Conservation (phyloP, 2,329 filamentous ascomycete genomes). For the Fusarium sublunatum region DNA sequence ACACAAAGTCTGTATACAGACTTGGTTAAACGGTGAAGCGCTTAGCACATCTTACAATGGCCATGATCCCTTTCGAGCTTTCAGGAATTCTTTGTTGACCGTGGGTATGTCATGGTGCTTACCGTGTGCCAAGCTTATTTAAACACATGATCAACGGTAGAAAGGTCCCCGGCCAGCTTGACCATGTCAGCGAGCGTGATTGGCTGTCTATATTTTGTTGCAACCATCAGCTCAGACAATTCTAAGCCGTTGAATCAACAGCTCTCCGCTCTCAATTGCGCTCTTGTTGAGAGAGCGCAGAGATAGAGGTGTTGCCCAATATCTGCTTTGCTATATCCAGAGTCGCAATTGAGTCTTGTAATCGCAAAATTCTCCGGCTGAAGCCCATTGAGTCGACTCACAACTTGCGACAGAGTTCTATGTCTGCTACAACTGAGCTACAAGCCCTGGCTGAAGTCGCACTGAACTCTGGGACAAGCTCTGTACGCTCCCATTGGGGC, state of each 20-base stretch:
- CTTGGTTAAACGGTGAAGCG: background rate
- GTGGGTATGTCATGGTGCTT: slow-evolving; percentile 11
- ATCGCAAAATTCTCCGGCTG: slow-evolving; percentile 6
- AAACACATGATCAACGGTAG: slow-evolving; percentile 36
- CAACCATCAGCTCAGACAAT: slow-evolving; percentile 38
- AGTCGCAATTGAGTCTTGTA: slow-evolving; percentile 26
- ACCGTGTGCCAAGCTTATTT: slow-evolving; percentile 33
- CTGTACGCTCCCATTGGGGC: slow-evolving; percentile 34
- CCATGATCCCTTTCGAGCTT: background rate
- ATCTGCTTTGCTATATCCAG: background rate
- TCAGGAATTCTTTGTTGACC: slow-evolving; percentile 1
- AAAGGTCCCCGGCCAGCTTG: slow-evolving; percentile 36
- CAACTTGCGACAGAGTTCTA: slow-evolving; percentile 32
- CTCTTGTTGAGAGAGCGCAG: slow-evolving; percentile 4
- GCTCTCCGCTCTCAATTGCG: slow-evolving; percentile 25
- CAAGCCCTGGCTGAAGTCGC: slow-evolving; percentile 36
- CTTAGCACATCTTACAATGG: background rate
- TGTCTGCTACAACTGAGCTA: background rate
- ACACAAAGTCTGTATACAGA: background rate
- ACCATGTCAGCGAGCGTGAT: slow-evolving; percentile 35
- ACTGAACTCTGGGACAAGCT: slow-evolving; percentile 36
- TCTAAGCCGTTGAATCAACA: slow-evolving; percentile 30
- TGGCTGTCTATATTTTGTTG: slow-evolving; percentile 36
- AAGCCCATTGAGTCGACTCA: slow-evolving; percentile 11
- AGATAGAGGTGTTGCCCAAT: slow-evolving; percentile 11